Base-by-base conservation (phyloP, 2,329 filamentous ascomycete genomes). In the Acrocalymma vagum region DNA sequence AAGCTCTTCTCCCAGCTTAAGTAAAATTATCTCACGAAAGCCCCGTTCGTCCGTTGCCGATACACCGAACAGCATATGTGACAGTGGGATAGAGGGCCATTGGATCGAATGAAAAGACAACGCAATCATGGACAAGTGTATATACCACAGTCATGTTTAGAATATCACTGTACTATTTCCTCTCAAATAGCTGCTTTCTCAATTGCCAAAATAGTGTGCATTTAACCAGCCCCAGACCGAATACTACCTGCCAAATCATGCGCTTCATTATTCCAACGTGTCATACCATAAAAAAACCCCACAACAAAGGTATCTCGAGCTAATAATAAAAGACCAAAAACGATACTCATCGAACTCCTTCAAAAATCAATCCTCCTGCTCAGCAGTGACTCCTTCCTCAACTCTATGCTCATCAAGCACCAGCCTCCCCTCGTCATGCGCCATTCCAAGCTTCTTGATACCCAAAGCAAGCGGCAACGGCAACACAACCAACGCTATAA, bases 1-100 rank as follows among this genome's bases (percentile, higher is more conserved):
- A 96, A 96, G 86, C 87, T 99, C 66, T 99, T 90, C 84, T 83
- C 86, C 56, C 79, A 85, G 75, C 88, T 97, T 72, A 95, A 93
- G 83, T 97, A 95, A 82, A 63, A 29, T 18, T 20, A 36, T 34
- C 29, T 22, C 32, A 6, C 27, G 16, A 22, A 31, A 47, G 38
- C 45, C 42, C 42, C 41, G 42, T 42, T 41, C 44, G 33, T 37
- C 39, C 33, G 34, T 45, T 38, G 45, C 41, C 47, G 27, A 45
- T 35, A 49, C 43, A 43, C 37, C 31, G 37, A 30, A 44, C 38
- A 49, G 30, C n/a, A 26, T 22, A 48, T 32, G 29, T 44, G 35
- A 49, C 30, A 45, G 56, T 41, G 42, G 48, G 46, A 46, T 39
- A 42, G 40, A 45, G 47, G 43, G 16, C 29, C 45, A 40, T 25